Conservation (phyloP, 192 early-diverging fungal genomes). For the Coemansia sp. region DNA sequence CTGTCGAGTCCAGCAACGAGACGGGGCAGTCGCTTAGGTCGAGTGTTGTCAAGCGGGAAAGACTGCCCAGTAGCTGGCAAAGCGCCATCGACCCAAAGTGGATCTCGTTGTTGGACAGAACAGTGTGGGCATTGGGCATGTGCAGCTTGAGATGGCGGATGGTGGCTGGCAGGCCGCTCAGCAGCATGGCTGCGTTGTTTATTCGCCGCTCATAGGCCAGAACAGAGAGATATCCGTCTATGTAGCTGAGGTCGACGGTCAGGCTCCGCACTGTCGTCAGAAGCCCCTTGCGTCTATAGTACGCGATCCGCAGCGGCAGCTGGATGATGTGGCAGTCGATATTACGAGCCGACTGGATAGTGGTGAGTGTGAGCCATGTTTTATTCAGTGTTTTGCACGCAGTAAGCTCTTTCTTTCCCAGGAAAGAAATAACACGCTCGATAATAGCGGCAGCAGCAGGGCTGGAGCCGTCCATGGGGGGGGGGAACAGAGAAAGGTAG, state of each 20-base stretch:
- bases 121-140: conserved; percentile 24
- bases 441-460: conserved; percentile 44
- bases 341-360: conserved; percentile 38
- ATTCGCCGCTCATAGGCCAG: conserved; percentile 47
- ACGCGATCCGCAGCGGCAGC: conserved; percentile 45
- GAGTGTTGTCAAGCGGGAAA: conserved; percentile 29
- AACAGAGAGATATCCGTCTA: conserved; percentile 48
- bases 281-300: conserved; percentile 42
- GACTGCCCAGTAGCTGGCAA: conserved; percentile 21
- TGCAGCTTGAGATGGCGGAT: conserved; percentile 41
- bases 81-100: conserved; percentile 37
- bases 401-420: conserved; percentile 24
- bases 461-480: conserved; percentile 40
- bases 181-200: conserved; percentile 20
- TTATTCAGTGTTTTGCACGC: conserved; percentile 43
- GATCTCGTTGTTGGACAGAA: conserved; percentile 41
- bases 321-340: conserved; percentile 49
- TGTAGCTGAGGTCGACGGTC: conserved; percentile 45
- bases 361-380: conserved; percentile 38
- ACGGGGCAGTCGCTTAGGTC: conserved; percentile 51
- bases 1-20: conserved; percentile 15
- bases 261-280: conserved; percentile 34
- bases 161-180: conserved; percentile 18
- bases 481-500: not conserved
- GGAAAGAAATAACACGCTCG: conserved; percentile 41